Evolutionary conservation across 2,329 filamentous ascomycete species (phyloP), one percentile per base, ranked within the genome.

Genomic region (Westerdykella aurantiaca): DNA sequence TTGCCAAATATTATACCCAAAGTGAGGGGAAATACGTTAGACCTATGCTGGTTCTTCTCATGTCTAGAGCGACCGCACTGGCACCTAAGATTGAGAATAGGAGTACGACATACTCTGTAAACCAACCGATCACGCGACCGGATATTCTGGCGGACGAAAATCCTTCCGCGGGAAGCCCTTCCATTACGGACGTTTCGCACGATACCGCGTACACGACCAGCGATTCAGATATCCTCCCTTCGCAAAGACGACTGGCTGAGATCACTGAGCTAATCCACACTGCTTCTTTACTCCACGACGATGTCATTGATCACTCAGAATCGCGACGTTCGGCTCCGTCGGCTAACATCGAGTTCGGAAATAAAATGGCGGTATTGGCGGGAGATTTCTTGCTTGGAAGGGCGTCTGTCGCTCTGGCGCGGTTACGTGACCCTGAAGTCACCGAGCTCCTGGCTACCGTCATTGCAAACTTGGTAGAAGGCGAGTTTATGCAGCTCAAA

Each of bases 401-500:
- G 41, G 93, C 93, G 1, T 98, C 93, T 0, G 90, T 97, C 6
- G 91, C 91, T 5, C 78, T 98, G 34, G 93, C 93, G 12, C 82
- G 93, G 34, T 73, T 98, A 46, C 81, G 91, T 25, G 88, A 98
- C 62, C 86, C 90, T 35, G 93, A 98, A 69, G 93, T 98, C 2
- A 88, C 89, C 7, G 93, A 98, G 72, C 78, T 98, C 6, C 74
- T 98, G 23, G 89, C 93, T 4, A 97, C 91, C 1, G 93, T 97
- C 34, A 97, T 98, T 56, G 91, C 93, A 37, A 98, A 98, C 66
- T 75, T 98, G 21, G 90, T 98, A 16, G 93, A 98, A 72, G 93
- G 93, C 62, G 93, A 98, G 70, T 97, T 98, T 73, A 98, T 98
- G 93, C 93, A 98, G 74, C 75, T 98, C 57, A 94, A 95, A 73